Conservation (phyloP, 163 green algal species). For the Prototheca wickerhamii region DNA sequence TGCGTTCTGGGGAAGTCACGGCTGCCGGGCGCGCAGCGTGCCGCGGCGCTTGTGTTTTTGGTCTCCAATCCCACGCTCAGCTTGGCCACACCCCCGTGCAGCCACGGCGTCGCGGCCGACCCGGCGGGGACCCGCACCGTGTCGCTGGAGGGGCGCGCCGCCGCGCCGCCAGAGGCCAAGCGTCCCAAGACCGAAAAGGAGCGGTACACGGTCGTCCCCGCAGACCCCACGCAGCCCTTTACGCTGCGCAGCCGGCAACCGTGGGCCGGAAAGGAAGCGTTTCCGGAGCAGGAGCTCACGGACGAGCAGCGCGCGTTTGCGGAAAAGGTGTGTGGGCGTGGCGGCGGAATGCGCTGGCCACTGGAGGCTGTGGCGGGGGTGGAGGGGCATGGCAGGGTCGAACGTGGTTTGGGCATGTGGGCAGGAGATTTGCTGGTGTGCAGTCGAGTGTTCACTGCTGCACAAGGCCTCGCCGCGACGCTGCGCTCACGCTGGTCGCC, state of each 20-base stretch:
- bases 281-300: conserved; percentile 54
- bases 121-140: not conserved
- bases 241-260: conserved; percentile 50
- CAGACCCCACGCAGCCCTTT: conserved; percentile 32
- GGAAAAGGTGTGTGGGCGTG: conserved; percentile 33
- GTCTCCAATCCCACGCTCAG: not conserved
- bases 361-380: no score
- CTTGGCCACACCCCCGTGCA: not conserved
- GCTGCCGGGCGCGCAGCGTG: not conserved
- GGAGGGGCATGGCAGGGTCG: no score
- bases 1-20: not conserved
- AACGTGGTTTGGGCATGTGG: no score
- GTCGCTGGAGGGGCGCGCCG: not conserved
- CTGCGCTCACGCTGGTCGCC: not conserved
- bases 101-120: conserved; percentile 4
- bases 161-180: conserved; percentile 24
- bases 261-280: conserved; percentile 67
- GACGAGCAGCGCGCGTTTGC: conserved; percentile 88
- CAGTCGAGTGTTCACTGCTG: no score
- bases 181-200: conserved; percentile 55
- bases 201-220: conserved; percentile 7
- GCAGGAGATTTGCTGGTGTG: no score
- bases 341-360: not conserved
- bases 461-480: not conserved
- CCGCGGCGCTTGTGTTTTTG: not conserved